Evolutionary conservation across 441 rosid species (phyloP), one percentile per base, ranked within the genome.

Genomic region (Iberis amara): DNA sequence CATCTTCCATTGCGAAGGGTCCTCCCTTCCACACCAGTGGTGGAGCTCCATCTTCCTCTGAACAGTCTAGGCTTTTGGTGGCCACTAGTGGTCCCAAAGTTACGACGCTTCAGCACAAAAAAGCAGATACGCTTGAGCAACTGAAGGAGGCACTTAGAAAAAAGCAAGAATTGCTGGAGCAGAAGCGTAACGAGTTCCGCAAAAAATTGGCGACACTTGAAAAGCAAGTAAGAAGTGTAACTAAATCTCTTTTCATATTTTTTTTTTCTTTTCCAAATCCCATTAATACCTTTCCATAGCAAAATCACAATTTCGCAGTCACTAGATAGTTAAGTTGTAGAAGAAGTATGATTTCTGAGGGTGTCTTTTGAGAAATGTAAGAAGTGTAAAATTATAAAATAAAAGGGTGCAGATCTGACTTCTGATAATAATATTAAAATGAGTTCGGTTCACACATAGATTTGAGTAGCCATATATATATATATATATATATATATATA

Each of bases 141-240:
- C 67, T 94, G 78, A 89, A 81, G 77, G 97, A 89, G 74, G 79
- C 85, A 37, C 78, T 94, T 8, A 86, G 89, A 45, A 85, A 82
- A 80, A 94, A 85, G 75, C 99, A 77, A 70, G 89, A 89, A 73
- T 64, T 85, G 77, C 78, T 89, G 73, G 99, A 79, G 60, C 87
- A 79, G 82, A 89, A 87, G 72, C 81, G 95, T 51, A 79, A 68
- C 33, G 85, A 89, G 59, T 89, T 85, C 64, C 78, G 81, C 54
- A 85, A 76, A 46, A 71, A 81, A 64, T 68, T 94, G 83, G 79
- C 80, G 37, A 74, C 76, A 47, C 76, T 87, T 58, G 68, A 72
- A 64, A 94, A 81, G 82, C 97, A 94, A 57, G 99, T 89, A 76
- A 55, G 57, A 27, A 23, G 36, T 49, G 38, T 58, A 39, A 32